Conservation (phyloP, 257 asterid species). For the Penstemon newberryi region DNA sequence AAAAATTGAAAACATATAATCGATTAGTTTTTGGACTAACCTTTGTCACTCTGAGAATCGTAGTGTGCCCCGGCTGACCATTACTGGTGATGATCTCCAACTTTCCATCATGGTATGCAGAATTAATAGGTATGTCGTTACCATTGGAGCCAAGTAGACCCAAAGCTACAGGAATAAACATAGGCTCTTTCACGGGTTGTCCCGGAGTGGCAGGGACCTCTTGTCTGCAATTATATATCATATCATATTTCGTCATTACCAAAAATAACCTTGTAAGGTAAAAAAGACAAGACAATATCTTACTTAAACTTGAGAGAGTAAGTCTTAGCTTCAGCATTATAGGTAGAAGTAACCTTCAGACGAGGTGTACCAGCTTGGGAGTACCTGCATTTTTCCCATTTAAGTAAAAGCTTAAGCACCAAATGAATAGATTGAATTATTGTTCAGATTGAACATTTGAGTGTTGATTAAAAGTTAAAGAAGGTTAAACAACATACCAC, state of each 20-base stretch:
- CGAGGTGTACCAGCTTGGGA: constrained; percentile 98
- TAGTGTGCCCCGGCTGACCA: constrained; percentile 47
- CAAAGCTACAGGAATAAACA: constrained; percentile 73
- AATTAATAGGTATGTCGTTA: constrained; percentile 66
- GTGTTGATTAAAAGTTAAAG: constrained; percentile 15
- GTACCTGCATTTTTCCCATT: constrained; percentile 59
- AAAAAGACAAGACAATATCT: constrained; percentile 16
- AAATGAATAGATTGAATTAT: background rate
- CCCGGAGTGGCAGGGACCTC: constrained; percentile 93
- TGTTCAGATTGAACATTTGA: too few species aligned
- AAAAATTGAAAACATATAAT: background rate
- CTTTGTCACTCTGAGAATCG: constrained; percentile 71
- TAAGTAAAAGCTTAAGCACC: constrained; percentile 20
- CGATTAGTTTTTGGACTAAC: constrained; percentile 35
- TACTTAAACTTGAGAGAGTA: constrained; percentile 85
- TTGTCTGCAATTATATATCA: constrained; percentile 60
- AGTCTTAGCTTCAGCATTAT: constrained; percentile 60
- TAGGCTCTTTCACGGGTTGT: constrained; percentile 79
- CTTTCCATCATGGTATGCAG: constrained; percentile 54
- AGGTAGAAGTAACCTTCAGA: constrained; percentile 61
- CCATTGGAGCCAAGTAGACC: constrained; percentile 75
- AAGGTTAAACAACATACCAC: constrained; percentile 52
- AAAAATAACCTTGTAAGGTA: background rate
- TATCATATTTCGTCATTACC: constrained; percentile 14
- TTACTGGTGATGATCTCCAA: constrained; percentile 40